Conservation (phyloP, 495 filamentous ascomycete species). For the Talaromyces wortmannii region DNA sequence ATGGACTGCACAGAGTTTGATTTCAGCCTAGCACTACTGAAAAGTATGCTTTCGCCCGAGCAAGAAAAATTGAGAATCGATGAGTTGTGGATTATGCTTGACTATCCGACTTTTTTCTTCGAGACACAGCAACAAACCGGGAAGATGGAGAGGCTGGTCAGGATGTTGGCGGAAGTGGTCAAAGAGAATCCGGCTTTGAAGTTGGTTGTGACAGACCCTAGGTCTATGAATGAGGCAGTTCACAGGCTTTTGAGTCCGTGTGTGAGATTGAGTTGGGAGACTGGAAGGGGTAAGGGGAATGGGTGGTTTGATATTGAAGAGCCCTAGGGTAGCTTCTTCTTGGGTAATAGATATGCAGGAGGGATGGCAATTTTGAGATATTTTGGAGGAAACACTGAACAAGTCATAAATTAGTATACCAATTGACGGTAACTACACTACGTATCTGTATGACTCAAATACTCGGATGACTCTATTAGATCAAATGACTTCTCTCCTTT, state of each 20-base stretch:
- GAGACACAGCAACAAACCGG: neutral
- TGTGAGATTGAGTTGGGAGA: neutral
- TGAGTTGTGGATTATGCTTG: neutral
- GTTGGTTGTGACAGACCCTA: neutral
- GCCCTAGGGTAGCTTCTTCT: neutral
- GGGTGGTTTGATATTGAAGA: neutral
- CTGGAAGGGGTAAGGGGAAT: neutral
- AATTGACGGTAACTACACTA: too few relatives aligned
- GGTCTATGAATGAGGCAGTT: neutral
- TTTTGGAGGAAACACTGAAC: too few relatives aligned
- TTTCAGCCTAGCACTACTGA: neutral
- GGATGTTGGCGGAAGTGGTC: neutral
- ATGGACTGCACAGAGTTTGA: neutral
- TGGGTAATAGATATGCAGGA: neutral
- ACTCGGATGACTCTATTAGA: too few relatives aligned
- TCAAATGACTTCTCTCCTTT: too few relatives aligned
- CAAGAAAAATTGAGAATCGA: neutral
- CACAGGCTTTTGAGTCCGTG: neutral
- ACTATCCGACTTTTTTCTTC: neutral
- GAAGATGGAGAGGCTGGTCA: neutral
- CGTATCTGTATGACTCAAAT: too few relatives aligned
- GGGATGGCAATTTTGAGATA: neutral
- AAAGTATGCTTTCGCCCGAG: neutral
- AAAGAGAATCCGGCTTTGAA: neutral
- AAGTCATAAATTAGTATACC: too few relatives aligned